Evolutionary conservation across 768 basidiomycete species (phyloP).

Genomic region (Mycena belliarum): DNA sequence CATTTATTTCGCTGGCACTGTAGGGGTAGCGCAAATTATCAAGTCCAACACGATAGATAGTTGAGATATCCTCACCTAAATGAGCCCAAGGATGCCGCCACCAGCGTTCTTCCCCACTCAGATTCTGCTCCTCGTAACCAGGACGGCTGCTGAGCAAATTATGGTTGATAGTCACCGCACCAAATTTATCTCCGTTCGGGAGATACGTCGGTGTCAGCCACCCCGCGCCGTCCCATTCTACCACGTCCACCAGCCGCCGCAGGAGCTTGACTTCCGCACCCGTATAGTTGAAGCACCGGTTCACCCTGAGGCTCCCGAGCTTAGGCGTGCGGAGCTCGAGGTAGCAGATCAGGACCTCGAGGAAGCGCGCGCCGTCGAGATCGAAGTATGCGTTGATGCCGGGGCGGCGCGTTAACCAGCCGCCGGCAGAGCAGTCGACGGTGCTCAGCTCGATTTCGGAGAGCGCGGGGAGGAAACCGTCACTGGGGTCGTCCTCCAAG

Average conservation of each 20-base stretch:
- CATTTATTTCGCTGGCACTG: no score
- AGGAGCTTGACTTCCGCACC: slow-evolving; percentile 9
- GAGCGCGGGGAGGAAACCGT: neutral
- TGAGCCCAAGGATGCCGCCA: neutral
- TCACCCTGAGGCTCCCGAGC: neutral
- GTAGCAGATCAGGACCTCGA: slow-evolving; percentile 8
- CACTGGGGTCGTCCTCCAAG: neutral
- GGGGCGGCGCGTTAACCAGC: neutral
- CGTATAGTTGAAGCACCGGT: neutral
- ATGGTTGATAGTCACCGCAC: slow-evolving; percentile 10
- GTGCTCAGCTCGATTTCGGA: neutral
- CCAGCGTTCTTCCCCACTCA: slow-evolving; percentile 5
- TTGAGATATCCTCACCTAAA: neutral
- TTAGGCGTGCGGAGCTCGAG: slow-evolving; percentile 3
- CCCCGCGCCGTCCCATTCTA: slow-evolving; percentile 10
- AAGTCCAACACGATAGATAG: no score
- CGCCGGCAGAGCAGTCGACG: slow-evolving; percentile 1
- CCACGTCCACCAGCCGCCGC: slow-evolving; percentile 1
- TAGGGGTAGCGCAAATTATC: no score
- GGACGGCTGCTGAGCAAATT: neutral
- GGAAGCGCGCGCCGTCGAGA: slow-evolving; percentile 8
- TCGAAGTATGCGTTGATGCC: slow-evolving; percentile 11
- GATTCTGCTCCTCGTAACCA: slow-evolving; percentile 4
- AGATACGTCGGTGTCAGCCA: neutral
- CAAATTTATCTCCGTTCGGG: slow-evolving; percentile 8